Base-by-base conservation (phyloP, 1,284 basidiomycete species). In the Heimioporus punctisporus region DNA sequence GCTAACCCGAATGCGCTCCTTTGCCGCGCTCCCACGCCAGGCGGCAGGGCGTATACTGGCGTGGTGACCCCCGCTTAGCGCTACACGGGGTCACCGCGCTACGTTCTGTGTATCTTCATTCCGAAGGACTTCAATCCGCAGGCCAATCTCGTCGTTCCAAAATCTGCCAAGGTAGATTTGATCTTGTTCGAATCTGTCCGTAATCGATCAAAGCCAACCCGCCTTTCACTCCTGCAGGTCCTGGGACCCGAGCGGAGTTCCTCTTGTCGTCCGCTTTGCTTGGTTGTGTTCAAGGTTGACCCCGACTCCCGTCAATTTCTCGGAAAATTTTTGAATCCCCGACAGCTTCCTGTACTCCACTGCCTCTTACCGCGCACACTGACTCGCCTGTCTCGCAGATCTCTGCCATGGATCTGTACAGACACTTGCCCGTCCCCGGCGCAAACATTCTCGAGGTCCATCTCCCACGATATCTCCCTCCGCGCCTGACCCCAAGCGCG, bases 351-450 rank as follows among this genome's bases (percentile, higher is more conserved):
- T 64, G 51, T 51, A 17, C 57, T 52, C 52, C 56, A 57, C 56
- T 56, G 48, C 46, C 65, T 56, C 64, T 61, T 49, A 34, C 39
- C 25, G 14, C 34, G 44, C 49, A 19, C 34, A 19, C 12, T 19
- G 37, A 44, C 44, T 47, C 40, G 44, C 48, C 44, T 23, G 40
- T 46, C 53, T 41, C 34, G 63, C 66, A 68, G 43, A 60, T 31
- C 53, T 11, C 21, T 54, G 53, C 47, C 17, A 70, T 70, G 68
- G 72, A 73, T 51, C 59, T 58, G 43, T 69, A 71, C 51, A 70
- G 69, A 56, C 66, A 73, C 45, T 31, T 71, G 56, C 69, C 67
- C 58, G 55, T 59, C 70, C 66, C 50, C 64, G 65, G 60, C 70
- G 64, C 6, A 72, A 63, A 41, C 61, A 66, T 39, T 49, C 65